These are phyloP conservation scores for Rhypophila decipiens DNA, from an alignment of 495 filamentous ascomycete species.

Conservation along the genomic window DNA sequence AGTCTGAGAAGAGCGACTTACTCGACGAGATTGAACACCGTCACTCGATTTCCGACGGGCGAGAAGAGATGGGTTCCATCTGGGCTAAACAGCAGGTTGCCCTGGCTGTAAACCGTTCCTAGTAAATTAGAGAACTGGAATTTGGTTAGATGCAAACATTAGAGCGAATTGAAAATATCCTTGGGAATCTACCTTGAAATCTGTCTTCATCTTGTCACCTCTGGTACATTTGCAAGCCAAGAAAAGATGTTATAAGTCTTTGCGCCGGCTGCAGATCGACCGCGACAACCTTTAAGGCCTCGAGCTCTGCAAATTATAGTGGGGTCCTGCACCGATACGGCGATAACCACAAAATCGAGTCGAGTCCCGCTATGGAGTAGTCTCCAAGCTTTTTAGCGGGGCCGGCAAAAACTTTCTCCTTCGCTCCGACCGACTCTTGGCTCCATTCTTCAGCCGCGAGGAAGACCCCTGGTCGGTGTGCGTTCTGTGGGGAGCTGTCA, in stretches of 20 bases:
- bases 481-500: conserved; percentile 12
- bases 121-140: conserved; percentile 85
- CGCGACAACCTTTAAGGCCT: neutral
- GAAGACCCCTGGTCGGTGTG: conserved; percentile 11
- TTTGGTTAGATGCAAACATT: conserved; percentile 7
- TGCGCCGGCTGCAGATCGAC: neutral
- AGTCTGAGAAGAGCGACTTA: conserved; percentile 38
- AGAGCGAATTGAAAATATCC: neutral
- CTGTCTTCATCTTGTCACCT: conserved; percentile 81
- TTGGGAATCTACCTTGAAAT: conserved; percentile 77
- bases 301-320: neutral
- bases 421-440: conserved; percentile 10
- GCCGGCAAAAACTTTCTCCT: conserved; percentile 27
- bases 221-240: conserved; percentile 14
- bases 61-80: conserved; percentile 94
- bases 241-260: neutral
- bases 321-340: neutral
- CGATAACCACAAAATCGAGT: neutral
- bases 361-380: conserved; percentile 13
- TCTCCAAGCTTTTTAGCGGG: conserved; percentile 27
- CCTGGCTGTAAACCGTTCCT: conserved; percentile 94
- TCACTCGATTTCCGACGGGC: conserved; percentile 93
- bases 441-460: conserved; percentile 3
- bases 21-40: conserved; percentile 95
- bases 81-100: conserved; percentile 92